Evolutionary conservation across 805 yeast genomes (phyloP), one percentile per base, ranked within the genome.

Genomic region (Saccharomycopsis vini): DNA sequence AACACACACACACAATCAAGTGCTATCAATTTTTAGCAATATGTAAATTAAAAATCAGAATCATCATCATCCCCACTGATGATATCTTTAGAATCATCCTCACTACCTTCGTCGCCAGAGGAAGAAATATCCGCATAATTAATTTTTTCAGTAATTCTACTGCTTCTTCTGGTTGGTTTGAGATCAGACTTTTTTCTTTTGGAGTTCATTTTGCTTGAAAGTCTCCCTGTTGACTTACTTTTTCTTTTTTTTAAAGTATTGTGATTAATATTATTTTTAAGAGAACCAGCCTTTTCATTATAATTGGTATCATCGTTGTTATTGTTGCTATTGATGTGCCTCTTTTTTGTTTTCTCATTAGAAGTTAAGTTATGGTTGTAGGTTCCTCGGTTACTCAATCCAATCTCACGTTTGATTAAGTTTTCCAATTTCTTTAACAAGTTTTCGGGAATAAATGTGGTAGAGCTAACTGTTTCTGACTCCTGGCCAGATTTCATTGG

Each of bases 401-500:
- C 42, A 31, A 39, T 29, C 15, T 36, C 42, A 24, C 18, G 20
- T 22, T 30, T 37, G 5, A 43, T 33, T 4, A 43, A 37, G 9
- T 15, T 20, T 31, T 43, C 45, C n/a, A 43, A 30, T n/a, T 38
- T 43, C 13, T 26, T 32, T 1, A 19, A 23, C 10, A 43, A 16
- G 4, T 23, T 23, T 5, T 39, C 43, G 7, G 46, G 46, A 16
- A 43, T 35, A 18, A 24, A 85, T 2, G 75, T 69, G 16, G 65
- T 74, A 3, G 75, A 66, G 0, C 79, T 70, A 18, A 78, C 64
- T 12, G 59, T 61, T 47, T 77, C 81, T 2, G 86, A 81, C 48
- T 77, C 81, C 13, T 66, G 62, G 2, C 73, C 56, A n/a, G 73
- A 66, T 6, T 66, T 64, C 68, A 81, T 75, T 1, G 83, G 75